These are phyloP conservation scores for Dunaliella primolecta DNA, from an alignment of 139 green algal genomes.

Conservation along the genomic window DNA sequence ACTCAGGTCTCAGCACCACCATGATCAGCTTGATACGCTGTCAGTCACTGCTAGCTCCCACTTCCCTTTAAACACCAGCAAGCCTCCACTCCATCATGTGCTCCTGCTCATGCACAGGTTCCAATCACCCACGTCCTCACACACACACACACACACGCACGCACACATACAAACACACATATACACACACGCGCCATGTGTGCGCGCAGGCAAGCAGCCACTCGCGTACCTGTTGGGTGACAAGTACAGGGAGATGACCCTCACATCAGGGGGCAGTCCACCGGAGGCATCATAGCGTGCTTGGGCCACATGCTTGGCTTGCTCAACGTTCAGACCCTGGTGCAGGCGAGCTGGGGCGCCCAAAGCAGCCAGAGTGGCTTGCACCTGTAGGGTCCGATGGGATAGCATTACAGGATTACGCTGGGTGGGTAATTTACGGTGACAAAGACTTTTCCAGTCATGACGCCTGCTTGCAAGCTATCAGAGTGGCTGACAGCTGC, in stretches of 20 bases:
- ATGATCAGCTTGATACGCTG: no score
- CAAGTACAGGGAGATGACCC: constrained; percentile 24
- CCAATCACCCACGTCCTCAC: no score
- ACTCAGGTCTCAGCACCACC: no score
- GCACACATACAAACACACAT: neutral
- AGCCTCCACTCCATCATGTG: no score
- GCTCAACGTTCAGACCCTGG: neutral
- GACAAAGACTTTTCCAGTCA: no score
- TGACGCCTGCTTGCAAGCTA: no score
- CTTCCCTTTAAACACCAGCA: no score
- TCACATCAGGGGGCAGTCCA: constrained; percentile 13
- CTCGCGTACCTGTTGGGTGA: constrained; percentile 25
- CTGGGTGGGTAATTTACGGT: no score
- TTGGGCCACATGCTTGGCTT: neutral
- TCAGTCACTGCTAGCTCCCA: no score
- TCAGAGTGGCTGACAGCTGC: no score
- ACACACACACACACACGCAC: no score
- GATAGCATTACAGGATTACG: neutral
- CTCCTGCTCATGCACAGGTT: no score
- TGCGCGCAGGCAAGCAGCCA: neutral
- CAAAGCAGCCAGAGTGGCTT: constrained; percentile 10
- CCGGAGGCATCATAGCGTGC: neutral
- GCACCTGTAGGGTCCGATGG: neutral
- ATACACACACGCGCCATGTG: neutral
- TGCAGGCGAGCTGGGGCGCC: constrained; percentile 13